Evolutionary conservation across 1,284 basidiomycete genomes (phyloP).

Genomic region (Schizophyllum commune): DNA sequence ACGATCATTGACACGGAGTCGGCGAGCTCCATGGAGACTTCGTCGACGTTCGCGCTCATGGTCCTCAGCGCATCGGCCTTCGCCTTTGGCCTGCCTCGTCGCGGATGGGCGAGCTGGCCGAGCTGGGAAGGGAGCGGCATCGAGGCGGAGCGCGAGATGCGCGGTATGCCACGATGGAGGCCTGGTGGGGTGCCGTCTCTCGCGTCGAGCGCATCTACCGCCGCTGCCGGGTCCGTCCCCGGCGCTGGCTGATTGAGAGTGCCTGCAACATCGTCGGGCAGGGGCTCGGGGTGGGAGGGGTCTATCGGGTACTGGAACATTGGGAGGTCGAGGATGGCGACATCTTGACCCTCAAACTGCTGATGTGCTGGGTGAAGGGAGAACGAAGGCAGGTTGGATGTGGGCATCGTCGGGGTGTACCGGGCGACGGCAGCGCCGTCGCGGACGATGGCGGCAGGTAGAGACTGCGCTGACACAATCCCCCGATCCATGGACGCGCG

Average conservation of each 20-base stretch:
- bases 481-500: background rate
- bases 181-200: no score
- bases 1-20: slow-evolving; percentile 84
- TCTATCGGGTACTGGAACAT: background rate
- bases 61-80: background rate
- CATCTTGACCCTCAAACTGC: background rate
- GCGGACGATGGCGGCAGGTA: background rate
- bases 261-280: background rate
- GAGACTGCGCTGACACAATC: background rate
- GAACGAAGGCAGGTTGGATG: background rate
- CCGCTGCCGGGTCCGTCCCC: background rate
- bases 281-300: background rate
- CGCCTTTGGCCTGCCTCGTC: background rate
- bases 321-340: background rate
- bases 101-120: background rate
- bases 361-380: background rate
- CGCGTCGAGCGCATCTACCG: background rate
- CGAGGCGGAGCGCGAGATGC: background rate
- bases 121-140: background rate
- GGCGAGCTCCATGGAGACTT: slow-evolving; percentile 75
- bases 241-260: background rate
- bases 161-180: background rate
- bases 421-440: background rate
- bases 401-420: background rate
- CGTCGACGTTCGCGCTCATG: slow-evolving; percentile 28